Evolutionary conservation across 192 early-diverging fungal genomes (phyloP), one percentile per base, ranked within the genome.

Genomic region (Backusella circina): DNA sequence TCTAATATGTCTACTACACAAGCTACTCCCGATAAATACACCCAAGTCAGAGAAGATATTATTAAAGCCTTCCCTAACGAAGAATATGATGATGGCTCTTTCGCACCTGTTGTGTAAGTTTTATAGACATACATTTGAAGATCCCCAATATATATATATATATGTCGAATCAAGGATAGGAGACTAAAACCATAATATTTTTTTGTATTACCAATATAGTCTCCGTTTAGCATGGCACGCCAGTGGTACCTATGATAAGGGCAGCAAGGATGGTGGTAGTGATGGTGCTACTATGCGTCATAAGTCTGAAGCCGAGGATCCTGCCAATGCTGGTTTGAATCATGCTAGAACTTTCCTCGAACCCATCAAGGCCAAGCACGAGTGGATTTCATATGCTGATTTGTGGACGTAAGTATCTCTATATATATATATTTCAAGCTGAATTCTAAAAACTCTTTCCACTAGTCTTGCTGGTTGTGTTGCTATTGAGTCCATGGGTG

Each of bases 251-350:
- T 93, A 90, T 80, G 85, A 87, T 76, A 82, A 79, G 64, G 75
- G 87, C 23, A 69, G 85, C 35, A 78, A 81, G 44, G 84, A 83
- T 30, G 92, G 91, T 70, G 92, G 92, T 66, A 87, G 85, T 30
- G 80, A 90, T 76, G 92, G 92, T 72, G 91, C 89, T 23, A 92
- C 91, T 10, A 93, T 93, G 92, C 83, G 92, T 30, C 77, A 70
- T 70, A 44, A 66, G 5, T 80, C 85, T 26, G 91, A 93, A 80
- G 80, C 86, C 28, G 73, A 73, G 44, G 91, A 93, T 75, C 88
- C 86, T 28, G 92, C 92, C 41, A 93, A 93, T 78, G 86, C 87
- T 61, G 92, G 91, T 65, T 76, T 86, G 26, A 76, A 87, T 0
- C 26, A 47, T 18, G 83, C 86, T 16, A 75, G 91, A 33, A 39